Evolutionary conservation across 257 asterid species (phyloP).

Genomic region (Vinca minor): DNA sequence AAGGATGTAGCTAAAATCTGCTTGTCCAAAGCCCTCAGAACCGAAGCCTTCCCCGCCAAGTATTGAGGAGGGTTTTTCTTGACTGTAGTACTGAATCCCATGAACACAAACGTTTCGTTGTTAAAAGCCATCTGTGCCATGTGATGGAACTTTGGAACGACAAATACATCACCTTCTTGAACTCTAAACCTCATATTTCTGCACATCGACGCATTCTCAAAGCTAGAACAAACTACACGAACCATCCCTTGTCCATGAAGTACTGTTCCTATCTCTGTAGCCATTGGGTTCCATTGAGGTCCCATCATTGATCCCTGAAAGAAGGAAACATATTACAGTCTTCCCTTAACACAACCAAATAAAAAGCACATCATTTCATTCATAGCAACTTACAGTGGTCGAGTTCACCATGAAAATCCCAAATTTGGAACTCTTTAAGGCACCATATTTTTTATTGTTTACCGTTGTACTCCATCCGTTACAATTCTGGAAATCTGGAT

Average conservation of each 20-base stretch:
- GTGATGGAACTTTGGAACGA: slow-evolving; percentile 57
- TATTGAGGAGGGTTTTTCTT: slow-evolving; percentile 61
- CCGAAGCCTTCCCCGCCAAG: slow-evolving; percentile 63
- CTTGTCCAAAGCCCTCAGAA: slow-evolving; percentile 39
- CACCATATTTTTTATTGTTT: slow-evolving; percentile 38
- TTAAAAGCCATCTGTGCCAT: slow-evolving; percentile 84
- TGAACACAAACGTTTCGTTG: slow-evolving; percentile 56
- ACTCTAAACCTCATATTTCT: slow-evolving; percentile 38
- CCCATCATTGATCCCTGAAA: slow-evolving; percentile 93
- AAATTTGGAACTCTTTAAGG: slow-evolving; percentile 33
- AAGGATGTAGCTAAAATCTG: slow-evolving; percentile 47
- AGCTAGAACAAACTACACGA: slow-evolving; percentile 42
- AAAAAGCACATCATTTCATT: too few species aligned
- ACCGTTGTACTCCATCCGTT: slow-evolving; percentile 87
- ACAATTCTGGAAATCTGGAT: slow-evolving; percentile 63
- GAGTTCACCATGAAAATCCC: slow-evolving; percentile 82
- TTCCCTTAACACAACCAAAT: not conserved
- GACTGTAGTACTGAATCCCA: slow-evolving; percentile 52
- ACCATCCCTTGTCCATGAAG: slow-evolving; percentile 66
- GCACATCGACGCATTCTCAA: slow-evolving; percentile 24
- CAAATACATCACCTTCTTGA: slow-evolving; percentile 63
- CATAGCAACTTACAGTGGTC: slow-evolving; percentile 50
- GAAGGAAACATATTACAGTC: too few species aligned
- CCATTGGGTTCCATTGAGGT: slow-evolving; percentile 91
- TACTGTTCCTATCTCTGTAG: slow-evolving; percentile 52